Conservation (phyloP, 2,329 filamentous ascomycete genomes). For the Xylariaceae sp. region DNA sequence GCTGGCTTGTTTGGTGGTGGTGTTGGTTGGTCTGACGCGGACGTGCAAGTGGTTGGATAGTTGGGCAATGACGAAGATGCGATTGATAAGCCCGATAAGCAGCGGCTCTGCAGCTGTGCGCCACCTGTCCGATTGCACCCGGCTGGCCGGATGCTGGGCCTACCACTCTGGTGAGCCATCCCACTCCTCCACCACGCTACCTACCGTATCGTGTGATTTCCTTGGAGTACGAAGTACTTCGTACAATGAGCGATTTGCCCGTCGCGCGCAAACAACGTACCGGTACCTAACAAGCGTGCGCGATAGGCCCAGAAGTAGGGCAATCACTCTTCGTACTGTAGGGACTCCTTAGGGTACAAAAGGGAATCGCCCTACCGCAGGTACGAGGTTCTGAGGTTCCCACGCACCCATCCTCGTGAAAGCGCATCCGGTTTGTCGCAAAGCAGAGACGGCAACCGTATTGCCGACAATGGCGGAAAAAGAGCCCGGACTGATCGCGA, state of each 20-base stretch:
- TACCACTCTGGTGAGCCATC: neutral
- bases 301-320: too few relatives aligned
- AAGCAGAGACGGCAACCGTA: neutral
- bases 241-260: too few relatives aligned
- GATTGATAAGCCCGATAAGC: neutral
- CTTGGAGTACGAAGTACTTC: too few relatives aligned
- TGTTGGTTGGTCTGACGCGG: neutral
- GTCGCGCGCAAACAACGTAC: too few relatives aligned
- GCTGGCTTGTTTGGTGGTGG: slow-evolving; percentile 1
- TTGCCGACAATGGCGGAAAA: slow-evolving; percentile 24
- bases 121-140: neutral
- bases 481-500: slow-evolving; percentile 24
- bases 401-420: slow-evolving; percentile 14
- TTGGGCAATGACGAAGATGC: neutral
- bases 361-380: too few relatives aligned
- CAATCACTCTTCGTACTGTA: too few relatives aligned
- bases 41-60: neutral
- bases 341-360: too few relatives aligned
- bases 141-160: neutral
- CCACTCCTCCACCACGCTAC: too few relatives aligned
- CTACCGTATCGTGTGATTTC: too few relatives aligned
- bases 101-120: slow-evolving; percentile 13
- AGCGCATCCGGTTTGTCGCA: slow-evolving; percentile 7
- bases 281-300: too few relatives aligned
- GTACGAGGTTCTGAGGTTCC: slow-evolving; percentile 2